Conservation (phyloP, 192 early-diverging fungal species). For the Chytriomyces sp. region DNA sequence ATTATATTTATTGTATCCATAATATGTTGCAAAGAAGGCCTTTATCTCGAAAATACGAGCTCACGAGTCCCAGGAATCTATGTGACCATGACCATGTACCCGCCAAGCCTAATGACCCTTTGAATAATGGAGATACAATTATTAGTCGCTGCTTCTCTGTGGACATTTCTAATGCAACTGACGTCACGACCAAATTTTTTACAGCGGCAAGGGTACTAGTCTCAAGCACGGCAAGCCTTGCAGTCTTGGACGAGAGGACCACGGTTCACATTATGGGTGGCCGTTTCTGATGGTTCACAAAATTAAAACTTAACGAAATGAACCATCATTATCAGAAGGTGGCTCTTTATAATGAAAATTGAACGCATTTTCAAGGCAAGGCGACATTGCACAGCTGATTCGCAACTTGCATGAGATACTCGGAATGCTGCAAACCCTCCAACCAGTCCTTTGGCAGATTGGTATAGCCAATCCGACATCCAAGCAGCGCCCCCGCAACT, state of each 20-base stretch:
- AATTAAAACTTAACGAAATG: too few species aligned
- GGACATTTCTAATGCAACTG: slow-evolving; percentile 12
- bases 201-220: too few species aligned
- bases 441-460: slow-evolving; percentile 53
- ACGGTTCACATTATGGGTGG: too few species aligned
- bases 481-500: slow-evolving; percentile 56
- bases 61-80: neutral
- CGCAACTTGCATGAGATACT: neutral
- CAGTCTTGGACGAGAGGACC: too few species aligned
- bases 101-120: neutral
- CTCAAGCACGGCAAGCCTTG: too few species aligned
- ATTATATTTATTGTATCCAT: too few species aligned
- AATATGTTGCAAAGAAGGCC: too few species aligned
- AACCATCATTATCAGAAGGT: too few species aligned
- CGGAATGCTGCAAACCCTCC: slow-evolving; percentile 30
- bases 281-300: too few species aligned
- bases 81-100: slow-evolving; percentile 6
- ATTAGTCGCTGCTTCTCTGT: slow-evolving; percentile 3
- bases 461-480: slow-evolving; percentile 47
- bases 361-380: too few species aligned
- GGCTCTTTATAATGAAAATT: too few species aligned
- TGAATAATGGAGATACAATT: slow-evolving; percentile 13
- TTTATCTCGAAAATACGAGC: slow-evolving; percentile 4
- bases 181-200: too few species aligned
- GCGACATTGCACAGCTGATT: neutral